Evolutionary conservation across 352 stramenopile species (phyloP).

Genomic region (Globisporangium recalcitrans): DNA sequence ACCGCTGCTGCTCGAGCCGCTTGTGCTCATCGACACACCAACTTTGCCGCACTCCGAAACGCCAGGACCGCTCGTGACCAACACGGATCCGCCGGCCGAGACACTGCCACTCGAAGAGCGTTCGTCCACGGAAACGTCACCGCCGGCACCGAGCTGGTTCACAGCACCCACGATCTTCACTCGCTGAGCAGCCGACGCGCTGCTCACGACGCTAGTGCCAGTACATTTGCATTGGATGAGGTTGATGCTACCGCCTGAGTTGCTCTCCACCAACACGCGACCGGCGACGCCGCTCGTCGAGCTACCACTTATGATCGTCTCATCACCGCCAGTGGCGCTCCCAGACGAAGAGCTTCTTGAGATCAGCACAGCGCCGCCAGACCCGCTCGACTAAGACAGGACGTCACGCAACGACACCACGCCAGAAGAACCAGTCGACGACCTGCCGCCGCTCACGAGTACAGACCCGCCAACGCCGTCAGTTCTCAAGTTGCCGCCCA

Average conservation of each 20-base stretch:
- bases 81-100: slow-evolving; percentile 12
- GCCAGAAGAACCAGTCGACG: neutral
- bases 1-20: neutral
- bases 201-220: slow-evolving; percentile 18
- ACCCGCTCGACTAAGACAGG: neutral
- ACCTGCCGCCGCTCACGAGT: neutral
- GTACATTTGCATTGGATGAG: slow-evolving; percentile 9
- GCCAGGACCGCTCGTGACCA: slow-evolving; percentile 2
- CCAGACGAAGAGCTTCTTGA: neutral
- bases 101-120: slow-evolving; percentile 11
- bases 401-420: neutral
- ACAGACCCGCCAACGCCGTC: neutral
- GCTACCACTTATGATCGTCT: slow-evolving; percentile 20
- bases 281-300: neutral
- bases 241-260: neutral
- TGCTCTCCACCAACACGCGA: neutral
- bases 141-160: slow-evolving; percentile 16
- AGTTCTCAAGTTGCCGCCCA: too few relatives aligned
- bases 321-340: neutral
- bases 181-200: slow-evolving; percentile 14
- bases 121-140: slow-evolving; percentile 25
- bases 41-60: neutral
- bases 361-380: neutral
- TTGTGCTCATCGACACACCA: neutral
- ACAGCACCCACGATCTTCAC: slow-evolving; percentile 9